Percentiles rank a stretch among this genome's conserved stretches.
Conservation (phyloP, 2,329 filamentous ascomycete genomes). For the Scleromitrula shiraiana region DNA sequence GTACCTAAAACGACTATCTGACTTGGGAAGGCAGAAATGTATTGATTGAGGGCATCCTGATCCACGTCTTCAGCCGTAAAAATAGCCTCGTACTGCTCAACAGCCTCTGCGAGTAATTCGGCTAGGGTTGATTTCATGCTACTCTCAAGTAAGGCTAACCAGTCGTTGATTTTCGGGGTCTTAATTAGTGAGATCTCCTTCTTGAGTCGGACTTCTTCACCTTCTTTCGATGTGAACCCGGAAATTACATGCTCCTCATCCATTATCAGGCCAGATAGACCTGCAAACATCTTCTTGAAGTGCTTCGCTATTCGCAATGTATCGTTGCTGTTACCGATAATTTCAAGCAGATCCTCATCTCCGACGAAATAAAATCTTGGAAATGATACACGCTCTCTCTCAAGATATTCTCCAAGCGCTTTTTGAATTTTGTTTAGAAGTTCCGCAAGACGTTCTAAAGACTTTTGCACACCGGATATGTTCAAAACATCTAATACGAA, state of each 20-base stretch:
- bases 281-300: conserved; percentile 99
- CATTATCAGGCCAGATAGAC: conserved; percentile 81
- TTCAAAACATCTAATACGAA: conserved; percentile 93
- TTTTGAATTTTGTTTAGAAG: conserved; percentile 99
- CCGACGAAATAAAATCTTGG: conserved; percentile 99
- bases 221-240: conserved; percentile 92
- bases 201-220: conserved; percentile 78
- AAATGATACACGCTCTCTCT: conserved; percentile 95
- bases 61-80: conserved; percentile 68
- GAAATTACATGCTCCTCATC: conserved; percentile 85
- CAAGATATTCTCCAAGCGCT: conserved; percentile 94
- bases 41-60: conserved; percentile 61
- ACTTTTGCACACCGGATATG: conserved; percentile 93
- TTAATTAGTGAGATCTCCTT: conserved; percentile 88
- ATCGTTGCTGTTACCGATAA: conserved; percentile 99
- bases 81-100: conserved; percentile 72
- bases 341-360: conserved; percentile 95
- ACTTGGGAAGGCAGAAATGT: conserved; percentile 77
- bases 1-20: conserved; percentile 94
- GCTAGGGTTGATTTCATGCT: conserved; percentile 94
- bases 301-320: conserved; percentile 94
- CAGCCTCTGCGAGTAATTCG: conserved; percentile 79
- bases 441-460: conserved; percentile 90
- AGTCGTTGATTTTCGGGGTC: conserved; percentile 96
- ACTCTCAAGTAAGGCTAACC: conserved; percentile 84